phyloP scores from a whole-genome alignment of 2,329 filamentous ascomycete genomes.

The Raffaelea albimanens region DNA sequence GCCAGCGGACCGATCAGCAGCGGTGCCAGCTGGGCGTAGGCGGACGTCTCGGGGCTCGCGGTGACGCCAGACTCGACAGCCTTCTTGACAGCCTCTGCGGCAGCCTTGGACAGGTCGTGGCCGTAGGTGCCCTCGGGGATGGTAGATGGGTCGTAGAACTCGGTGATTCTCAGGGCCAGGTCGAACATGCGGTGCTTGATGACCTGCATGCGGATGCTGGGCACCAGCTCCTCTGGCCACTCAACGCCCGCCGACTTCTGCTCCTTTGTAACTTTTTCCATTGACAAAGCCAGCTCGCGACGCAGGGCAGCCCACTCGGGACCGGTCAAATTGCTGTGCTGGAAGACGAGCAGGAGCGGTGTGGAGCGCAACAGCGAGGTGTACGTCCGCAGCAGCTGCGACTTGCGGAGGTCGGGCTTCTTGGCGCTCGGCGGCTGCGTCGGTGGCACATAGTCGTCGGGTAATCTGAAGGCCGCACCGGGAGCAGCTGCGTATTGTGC shows the following conservation, averaged over 20 bases:
- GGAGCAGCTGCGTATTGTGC: background rate
- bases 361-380: constrained; percentile 79
- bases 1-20: constrained; percentile 76
- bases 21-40: constrained; percentile 55
- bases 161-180: constrained; percentile 73
- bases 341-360: constrained; percentile 76
- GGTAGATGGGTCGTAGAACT: constrained; percentile 58
- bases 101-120: constrained; percentile 45
- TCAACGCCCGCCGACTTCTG: constrained; percentile 5
- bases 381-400: constrained; percentile 78
- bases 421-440: constrained; percentile 84
- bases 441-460: constrained; percentile 45
- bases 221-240: constrained; percentile 37
- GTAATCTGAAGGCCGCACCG: constrained; percentile 16
- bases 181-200: constrained; percentile 85
- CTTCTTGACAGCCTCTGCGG: constrained; percentile 18
- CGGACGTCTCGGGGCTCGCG: constrained; percentile 19
- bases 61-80: constrained; percentile 15
- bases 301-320: constrained; percentile 66
- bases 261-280: constrained; percentile 28
- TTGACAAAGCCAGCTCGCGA: constrained; percentile 50
- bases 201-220: constrained; percentile 66
- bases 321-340: constrained; percentile 60
- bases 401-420: constrained; percentile 77
- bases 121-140: constrained; percentile 27